Base-by-base conservation (phyloP, 371 early-diverging fungal species). In the Mucor mucedo region DNA sequence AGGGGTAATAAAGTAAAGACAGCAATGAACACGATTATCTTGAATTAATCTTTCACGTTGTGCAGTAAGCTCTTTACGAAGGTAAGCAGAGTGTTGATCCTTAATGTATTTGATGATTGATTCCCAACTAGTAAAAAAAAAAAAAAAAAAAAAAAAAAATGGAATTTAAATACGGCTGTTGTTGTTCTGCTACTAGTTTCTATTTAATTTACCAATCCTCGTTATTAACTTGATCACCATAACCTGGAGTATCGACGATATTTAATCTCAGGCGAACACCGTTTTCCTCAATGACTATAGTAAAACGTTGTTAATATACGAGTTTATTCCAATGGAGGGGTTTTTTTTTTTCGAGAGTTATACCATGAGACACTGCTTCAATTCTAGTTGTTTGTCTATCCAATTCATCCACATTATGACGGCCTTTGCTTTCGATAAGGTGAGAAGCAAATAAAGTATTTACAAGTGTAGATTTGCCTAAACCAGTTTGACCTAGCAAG, bases 391-490 rank as follows among this genome's bases (percentile, higher is more conserved):
- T 93, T 77, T 93, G 89, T 61, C 90, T 83, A 68, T 84, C 84
- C n/a, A 62, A 14, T 68, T 91, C 92, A 68, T 85, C 85, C 55
- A 86, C 86, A 52, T 78, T 78, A 55, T 80, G 80, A 65, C 92
- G 88, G 40, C 91, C 93, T 84, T 93, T 91, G 72, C 86, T 87
- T 67, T 94, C 92, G 65, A 93, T 87, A 63, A 94, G 80, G 66
- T 94, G 93, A 21, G 90, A 85, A 49, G 93, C 87, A 77, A 93
- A 94, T 61, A 92, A 78, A 64, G 99, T 97, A 88, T 98, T 98
- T 75, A 99, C 89, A 60, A 99, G 87, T 35, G 99, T 99, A 13
- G 98, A 95, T 77, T 99, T 97, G 64, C 99, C 99, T 58, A 99
- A 85, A 28, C 99, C 99, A 61, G 95, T 91, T 88, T 98, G 96